These are phyloP conservation scores for Colletotrichum sp. DNA, from an alignment of 2,329 filamentous ascomycete genomes.

Conservation along the genomic window DNA sequence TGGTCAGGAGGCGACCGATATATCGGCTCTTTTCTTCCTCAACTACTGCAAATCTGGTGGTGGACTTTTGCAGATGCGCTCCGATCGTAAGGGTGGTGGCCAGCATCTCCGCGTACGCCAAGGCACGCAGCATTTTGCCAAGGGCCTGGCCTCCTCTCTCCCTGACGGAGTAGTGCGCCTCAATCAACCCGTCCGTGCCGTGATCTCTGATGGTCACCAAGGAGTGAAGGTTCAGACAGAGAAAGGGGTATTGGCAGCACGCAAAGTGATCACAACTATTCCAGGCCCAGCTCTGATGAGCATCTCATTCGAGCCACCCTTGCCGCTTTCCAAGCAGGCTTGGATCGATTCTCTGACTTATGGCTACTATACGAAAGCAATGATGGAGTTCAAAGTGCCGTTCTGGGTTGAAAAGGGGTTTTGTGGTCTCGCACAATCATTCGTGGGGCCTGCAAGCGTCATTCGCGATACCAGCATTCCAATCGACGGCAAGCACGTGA, in stretches of 20 bases:
- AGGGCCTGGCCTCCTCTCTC: conserved; percentile 39
- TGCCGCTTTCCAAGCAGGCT: conserved; percentile 45
- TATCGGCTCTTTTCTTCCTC: conserved; percentile 59
- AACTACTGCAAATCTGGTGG: conserved; percentile 59
- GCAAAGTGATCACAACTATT: conserved; percentile 53
- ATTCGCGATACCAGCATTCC: conserved; percentile 46
- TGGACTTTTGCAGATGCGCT: conserved; percentile 57
- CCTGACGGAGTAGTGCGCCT: conserved; percentile 31
- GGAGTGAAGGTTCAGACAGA: conserved; percentile 15
- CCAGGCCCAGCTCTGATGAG: conserved; percentile 49
- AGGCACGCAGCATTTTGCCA: conserved; percentile 49
- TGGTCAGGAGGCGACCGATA: conserved; percentile 52
- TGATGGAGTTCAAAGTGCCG: conserved; percentile 44
- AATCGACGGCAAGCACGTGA: conserved; percentile 30
- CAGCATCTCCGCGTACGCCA: conserved; percentile 55
- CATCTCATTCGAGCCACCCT: conserved; percentile 51
- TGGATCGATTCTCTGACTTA: conserved; percentile 37
- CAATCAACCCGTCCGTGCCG: conserved; percentile 31
- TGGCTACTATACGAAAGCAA: conserved; percentile 58
- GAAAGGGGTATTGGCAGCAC: conserved; percentile 35
- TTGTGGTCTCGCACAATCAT: conserved; percentile 50
- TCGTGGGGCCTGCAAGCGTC: conserved; percentile 49
- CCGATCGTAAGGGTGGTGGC: conserved; percentile 56
- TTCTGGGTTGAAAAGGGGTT: conserved; percentile 43
- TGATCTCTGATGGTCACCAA: conserved; percentile 29